Base-by-base conservation (phyloP, 257 asterid species). In the Petrea volubilis region DNA sequence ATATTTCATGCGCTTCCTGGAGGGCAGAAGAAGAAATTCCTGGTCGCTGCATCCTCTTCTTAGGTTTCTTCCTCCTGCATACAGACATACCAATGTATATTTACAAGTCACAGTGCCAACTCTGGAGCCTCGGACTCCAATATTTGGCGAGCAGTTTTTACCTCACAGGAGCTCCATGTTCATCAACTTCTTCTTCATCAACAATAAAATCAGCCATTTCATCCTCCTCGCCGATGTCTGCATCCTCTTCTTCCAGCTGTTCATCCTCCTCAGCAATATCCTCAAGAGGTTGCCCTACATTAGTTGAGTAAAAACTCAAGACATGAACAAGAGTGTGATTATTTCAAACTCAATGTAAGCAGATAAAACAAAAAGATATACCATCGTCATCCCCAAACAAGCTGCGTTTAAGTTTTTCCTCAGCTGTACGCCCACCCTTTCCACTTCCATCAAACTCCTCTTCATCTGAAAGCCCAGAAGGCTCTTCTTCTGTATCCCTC, bases 141-240 rank as follows among this genome's bases (percentile, higher is more conserved):
- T 36, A 63, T 20, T 34, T 17, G 40, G 52, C 53, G 34, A 36
- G 14, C 14, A 60, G 41, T 17, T 21, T 43, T 52, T 79, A 91
- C 99, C 96, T 85, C 68, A 86, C 79, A 29, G 89, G 93, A 78
- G 86, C 93, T 56, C 99, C 97, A 74, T 88, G 83, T 74, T 85
- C 97, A 71, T 91, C 97, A 62, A 87, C 84, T 66, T 87, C 94
- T 55, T 94, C 96, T 75, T 94, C 99, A 24, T 85, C 91, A 57
- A 94, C 99, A 78, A 94, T 94, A 71, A 94, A 91, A 81, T 91
- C 97, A 9, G 94, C 97, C 98, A 94, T 91, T 38, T 94, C 99
- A 78, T 94, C 97, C 60, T 94, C 96, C 18, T 91, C 97, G 11
- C 84, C 96, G 28, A 85, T 79, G 60, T 82, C 96, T 18, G 77